Percentiles rank a stretch among this genome's conserved stretches.
These are phyloP conservation scores for Paecilomyces fulvus DNA, from an alignment of 2,329 filamentous ascomycete genomes.

Conservation along the genomic window DNA sequence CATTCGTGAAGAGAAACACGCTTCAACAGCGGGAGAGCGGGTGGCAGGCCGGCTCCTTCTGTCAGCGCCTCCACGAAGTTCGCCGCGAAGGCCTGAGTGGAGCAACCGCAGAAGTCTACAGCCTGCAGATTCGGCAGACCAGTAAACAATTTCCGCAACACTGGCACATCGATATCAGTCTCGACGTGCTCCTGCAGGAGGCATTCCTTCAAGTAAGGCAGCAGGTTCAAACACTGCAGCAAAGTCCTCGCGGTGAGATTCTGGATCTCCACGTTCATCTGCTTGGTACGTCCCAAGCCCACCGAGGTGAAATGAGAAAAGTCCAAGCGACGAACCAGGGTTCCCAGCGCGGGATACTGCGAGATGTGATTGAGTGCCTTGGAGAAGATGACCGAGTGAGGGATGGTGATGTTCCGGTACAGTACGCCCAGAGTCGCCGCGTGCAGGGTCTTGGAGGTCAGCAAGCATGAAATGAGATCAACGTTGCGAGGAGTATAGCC, in stretches of 20 bases:
- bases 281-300: slow-evolving; percentile 64
- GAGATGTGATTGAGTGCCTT: slow-evolving; percentile 67
- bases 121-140: slow-evolving; percentile 56
- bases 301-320: slow-evolving; percentile 81
- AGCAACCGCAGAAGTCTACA: slow-evolving; percentile 70
- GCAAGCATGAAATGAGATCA: slow-evolving; percentile 65
- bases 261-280: slow-evolving; percentile 64
- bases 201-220: slow-evolving; percentile 68
- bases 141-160: slow-evolving; percentile 63
- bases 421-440: slow-evolving; percentile 64
- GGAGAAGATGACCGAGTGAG: slow-evolving; percentile 73
- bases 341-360: slow-evolving; percentile 59
- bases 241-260: slow-evolving; percentile 70
- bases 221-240: slow-evolving; percentile 60
- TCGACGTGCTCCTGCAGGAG: slow-evolving; percentile 74
- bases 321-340: slow-evolving; percentile 68
- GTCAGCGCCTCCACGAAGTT: slow-evolving; percentile 52
- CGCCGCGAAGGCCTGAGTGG: slow-evolving; percentile 57
- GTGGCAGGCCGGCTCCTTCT: slow-evolving; percentile 37
- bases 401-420: slow-evolving; percentile 72
- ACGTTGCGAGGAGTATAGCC: slow-evolving; percentile 67
- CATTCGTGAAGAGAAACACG: slow-evolving; percentile 73
- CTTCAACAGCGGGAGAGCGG: slow-evolving; percentile 50
- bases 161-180: slow-evolving; percentile 60
- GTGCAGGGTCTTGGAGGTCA: slow-evolving; percentile 68